Conservation (phyloP, 2,329 filamentous ascomycete species). For the Fusarium ramigenum region DNA sequence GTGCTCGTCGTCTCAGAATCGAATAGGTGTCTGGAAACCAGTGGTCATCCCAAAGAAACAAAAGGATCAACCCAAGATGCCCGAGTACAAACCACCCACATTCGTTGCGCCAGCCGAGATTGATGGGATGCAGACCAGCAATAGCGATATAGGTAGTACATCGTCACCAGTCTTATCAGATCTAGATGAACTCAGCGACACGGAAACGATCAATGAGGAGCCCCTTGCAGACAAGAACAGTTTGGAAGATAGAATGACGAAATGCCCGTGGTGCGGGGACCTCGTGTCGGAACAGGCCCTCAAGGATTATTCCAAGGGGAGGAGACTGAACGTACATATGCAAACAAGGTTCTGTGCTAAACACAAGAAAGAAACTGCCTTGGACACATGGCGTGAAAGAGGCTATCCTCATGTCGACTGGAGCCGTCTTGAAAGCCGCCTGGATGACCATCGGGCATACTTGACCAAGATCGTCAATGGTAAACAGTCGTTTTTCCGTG, state of each 20-base stretch:
- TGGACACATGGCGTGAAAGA: conserved; percentile 56
- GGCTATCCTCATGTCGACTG: conserved; percentile 80
- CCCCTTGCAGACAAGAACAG: conserved; percentile 7
- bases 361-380: conserved; percentile 67
- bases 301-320: conserved; percentile 59
- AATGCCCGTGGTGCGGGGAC: conserved; percentile 75
- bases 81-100: conserved; percentile 6
- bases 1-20: conserved; percentile 8
- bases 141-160: background rate
- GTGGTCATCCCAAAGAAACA: background rate
- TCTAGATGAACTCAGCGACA: conserved; percentile 19
- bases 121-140: conserved; percentile 1
- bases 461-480: conserved; percentile 70
- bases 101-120: conserved; percentile 18
- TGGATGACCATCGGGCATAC: conserved; percentile 63
- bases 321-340: conserved; percentile 63
- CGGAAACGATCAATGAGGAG: background rate
- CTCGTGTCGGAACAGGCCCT: conserved; percentile 65
- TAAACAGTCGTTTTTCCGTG: conserved; percentile 68
- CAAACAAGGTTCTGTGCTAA: conserved; percentile 71
- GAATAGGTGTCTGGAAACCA: background rate
- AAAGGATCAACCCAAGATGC: background rate
- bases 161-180: conserved; percentile 29
- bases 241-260: conserved; percentile 33
- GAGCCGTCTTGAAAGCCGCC: conserved; percentile 66